Base-by-base conservation (phyloP, 495 filamentous ascomycete genomes). In the Penicillium nucicola region DNA sequence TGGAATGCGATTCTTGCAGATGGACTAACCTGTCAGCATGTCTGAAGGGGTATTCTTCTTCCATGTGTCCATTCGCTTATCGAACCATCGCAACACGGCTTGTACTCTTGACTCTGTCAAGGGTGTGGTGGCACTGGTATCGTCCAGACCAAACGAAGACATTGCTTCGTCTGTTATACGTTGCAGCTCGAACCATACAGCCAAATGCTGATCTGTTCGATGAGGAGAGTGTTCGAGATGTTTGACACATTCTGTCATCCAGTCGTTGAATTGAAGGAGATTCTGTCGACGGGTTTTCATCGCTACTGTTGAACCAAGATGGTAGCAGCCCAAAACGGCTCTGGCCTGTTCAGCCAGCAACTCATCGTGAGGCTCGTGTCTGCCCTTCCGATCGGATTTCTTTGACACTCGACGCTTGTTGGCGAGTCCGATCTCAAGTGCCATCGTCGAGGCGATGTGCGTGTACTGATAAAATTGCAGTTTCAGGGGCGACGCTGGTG, bases 391-490 rank as follows among this genome's bases (percentile, higher is more conserved):
- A 37, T 65, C 60, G 41, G 57, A 41, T 20, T 45, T 49, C 17
- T 60, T 57, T 28, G 53, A 57, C 5, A 60, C 50, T 3, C 54
- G 61, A 11, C 57, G 56, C 50, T 66, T 72, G 35, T 56, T 71
- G 22, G 62, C 76, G 19, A 79, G 62, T 1, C 77, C 77, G 32
- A 82, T 75, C 48, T 80, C 77, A 52, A 80, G 50, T 1, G 74
- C 77, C 77, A 81, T 82, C 4, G 72, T 76, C 15, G 71, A 70
- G 11, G 77, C 77, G 51, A 82, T 78, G 37, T 80, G 76, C 4
- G 76, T 73, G 46, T 78, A 79, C 57, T 82, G 72, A 56, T 79
- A 80, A 45, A 74, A 71, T 44, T 81, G 77, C 51, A 79, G 51
- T 46, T 75, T 73, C 40, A 70, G 58, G 25, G 69, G 74, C 34